Evolutionary conservation across 176 grass and related monocot genomes (phyloP), one percentile per base, ranked within the genome.

Genomic region (Carex parvula): DNA sequence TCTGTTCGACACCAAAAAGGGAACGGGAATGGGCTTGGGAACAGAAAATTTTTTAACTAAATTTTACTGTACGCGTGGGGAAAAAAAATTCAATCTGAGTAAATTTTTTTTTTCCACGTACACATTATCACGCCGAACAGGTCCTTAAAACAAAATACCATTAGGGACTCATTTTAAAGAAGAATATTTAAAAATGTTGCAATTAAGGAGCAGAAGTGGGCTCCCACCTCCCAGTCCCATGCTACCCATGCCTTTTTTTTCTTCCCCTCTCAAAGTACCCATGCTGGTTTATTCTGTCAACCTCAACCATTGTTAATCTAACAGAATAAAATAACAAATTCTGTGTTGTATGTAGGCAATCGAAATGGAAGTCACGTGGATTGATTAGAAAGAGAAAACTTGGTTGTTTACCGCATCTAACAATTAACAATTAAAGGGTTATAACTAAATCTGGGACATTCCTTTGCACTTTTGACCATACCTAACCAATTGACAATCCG

Each of bases 401-500:
- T 14, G 52, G 73, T 20, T 32, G 48, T 56, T 57, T 78, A 57
- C 73, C 73, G 15, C 56, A 57, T 10, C 46, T 50, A 50, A 50
- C 46, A 50, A 50, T 50, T 50, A 50, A 50, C 9, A 50, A 50
- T 56, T 32, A 77, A 57, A 32, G 13, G 1, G 32, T 2, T 3
- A 41, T 4, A 77, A 77, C 32, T 78, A 32, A 55, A 78, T 78
- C 14, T 17, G 52, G 14, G 73, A 78, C 73, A 78, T 78, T 78
- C 73, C 52, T 15, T 32, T 33, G 24, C 5, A 56, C 26, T 78
- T 67, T 78, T 78, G 24, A 78, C 52, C 57, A 2, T 32, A 56
- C 73, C 50, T 33, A 56, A 56, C 50, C 50, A 56, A 77, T 77
- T 77, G 9, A 33, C 50, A 78, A 17, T 14, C 46, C 12, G 6